phyloP scores from a whole-genome alignment of 371 early-diverging fungal genomes.

The Apophysomyces elegans region DNA sequence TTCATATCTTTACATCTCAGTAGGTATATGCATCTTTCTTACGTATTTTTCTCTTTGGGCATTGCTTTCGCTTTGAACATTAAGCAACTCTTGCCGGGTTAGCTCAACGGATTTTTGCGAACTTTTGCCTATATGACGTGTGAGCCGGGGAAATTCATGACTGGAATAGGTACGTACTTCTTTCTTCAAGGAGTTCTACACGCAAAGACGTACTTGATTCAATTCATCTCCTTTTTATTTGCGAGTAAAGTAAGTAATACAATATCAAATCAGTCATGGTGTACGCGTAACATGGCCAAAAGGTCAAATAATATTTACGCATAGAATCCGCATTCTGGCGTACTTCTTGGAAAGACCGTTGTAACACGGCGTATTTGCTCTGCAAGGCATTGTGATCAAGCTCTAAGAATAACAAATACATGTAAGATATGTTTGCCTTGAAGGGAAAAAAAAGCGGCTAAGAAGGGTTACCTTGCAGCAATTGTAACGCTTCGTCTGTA shows the following conservation, averaged over 20 bases:
- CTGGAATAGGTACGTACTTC: not conserved
- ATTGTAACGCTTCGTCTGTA: not conserved
- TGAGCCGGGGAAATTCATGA: not conserved
- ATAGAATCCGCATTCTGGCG: constrained; percentile 7
- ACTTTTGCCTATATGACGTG: not conserved
- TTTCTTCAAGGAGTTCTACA: not conserved
- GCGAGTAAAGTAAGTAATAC: not conserved
- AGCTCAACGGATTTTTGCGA: constrained; percentile 2
- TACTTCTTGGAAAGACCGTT: not conserved
- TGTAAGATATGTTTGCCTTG: not conserved
- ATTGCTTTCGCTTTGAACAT: not conserved
- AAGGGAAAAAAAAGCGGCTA: too few relatives aligned
- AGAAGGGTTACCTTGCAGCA: not conserved
- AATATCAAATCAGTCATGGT: not conserved
- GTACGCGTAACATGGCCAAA: not conserved
- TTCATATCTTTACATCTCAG: not conserved
- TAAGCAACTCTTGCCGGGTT: not conserved
- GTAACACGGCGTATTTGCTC: not conserved
- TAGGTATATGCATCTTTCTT: not conserved
- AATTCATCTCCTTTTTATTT: not conserved
- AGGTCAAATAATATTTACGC: not conserved
- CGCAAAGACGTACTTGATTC: constrained; percentile 3
- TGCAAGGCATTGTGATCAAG: constrained; percentile 6
- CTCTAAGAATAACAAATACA: not conserved
- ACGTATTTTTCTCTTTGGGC: constrained; percentile 3